Conservation (phyloP, 768 basidiomycete species). For the Hysterangium stoloniferum region DNA sequence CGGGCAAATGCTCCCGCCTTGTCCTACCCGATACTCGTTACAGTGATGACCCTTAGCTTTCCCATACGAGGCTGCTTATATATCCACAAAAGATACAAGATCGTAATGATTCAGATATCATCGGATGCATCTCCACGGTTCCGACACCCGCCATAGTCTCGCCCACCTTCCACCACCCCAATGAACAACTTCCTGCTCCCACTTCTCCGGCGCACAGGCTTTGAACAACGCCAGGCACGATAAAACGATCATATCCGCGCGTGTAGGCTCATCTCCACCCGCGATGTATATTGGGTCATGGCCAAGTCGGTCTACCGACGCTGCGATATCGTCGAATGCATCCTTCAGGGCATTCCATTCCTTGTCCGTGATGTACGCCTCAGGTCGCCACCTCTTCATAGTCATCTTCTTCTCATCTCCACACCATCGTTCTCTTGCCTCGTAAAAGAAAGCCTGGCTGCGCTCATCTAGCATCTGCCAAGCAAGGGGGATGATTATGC, state of each 20-base stretch:
- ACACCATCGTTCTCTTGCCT: slow-evolving; percentile 2
- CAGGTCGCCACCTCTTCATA: neutral
- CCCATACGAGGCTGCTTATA: too few relatives aligned
- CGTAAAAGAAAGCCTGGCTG: slow-evolving; percentile 43
- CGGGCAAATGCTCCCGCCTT: too few relatives aligned
- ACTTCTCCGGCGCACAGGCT: slow-evolving; percentile 63
- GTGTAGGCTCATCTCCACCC: slow-evolving; percentile 59
- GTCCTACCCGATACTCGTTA: too few relatives aligned
- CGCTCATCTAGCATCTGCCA: slow-evolving; percentile 53
- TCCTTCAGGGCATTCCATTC: slow-evolving; percentile 58
- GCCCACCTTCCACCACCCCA: slow-evolving; percentile 70
- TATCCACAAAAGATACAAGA: too few relatives aligned
- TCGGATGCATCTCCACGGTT: slow-evolving; percentile 3
- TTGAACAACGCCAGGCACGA: slow-evolving; percentile 70
- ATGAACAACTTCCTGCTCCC: slow-evolving; percentile 48
- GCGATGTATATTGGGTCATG: slow-evolving; percentile 28
- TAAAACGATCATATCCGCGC: slow-evolving; percentile 69
- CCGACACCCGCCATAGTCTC: slow-evolving; percentile 40
- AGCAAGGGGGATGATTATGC: slow-evolving; percentile 62
- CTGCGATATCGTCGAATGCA: slow-evolving; percentile 58
- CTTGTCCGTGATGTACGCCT: slow-evolving; percentile 19
- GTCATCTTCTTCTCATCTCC: neutral
- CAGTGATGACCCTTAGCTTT: too few relatives aligned
- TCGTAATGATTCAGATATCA: too few relatives aligned
- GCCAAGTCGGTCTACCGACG: slow-evolving; percentile 58